Base-by-base conservation (phyloP, 805 yeast genomes). In the Ogataea ramenticola region DNA sequence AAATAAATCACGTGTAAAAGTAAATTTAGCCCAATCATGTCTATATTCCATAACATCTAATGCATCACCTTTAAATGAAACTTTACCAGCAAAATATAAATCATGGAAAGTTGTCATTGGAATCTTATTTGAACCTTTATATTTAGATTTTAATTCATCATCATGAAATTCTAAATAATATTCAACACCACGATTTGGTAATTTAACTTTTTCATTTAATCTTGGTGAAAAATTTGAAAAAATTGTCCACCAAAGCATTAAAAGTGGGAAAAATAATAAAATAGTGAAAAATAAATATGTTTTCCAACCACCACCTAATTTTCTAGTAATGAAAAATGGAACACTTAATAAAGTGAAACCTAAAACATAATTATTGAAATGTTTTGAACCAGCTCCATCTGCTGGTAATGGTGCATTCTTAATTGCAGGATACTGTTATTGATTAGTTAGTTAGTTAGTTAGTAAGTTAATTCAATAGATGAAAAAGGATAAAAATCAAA, bases 101-200 rank as follows among this genome's bases (percentile, higher is more conserved):
- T 88, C 93, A 60, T 84, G 90, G 81, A 89, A 88, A 15, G 95
- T 86, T 67, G 87, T 96, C 79, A 85, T 82, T 55, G 96, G 96
- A 57, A 88, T 85, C 69, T 89, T 88, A 58, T 72, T 70, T 54
- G 70, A 60, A 48, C 95, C 96, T 41, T 68, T 66, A 69, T 87
- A 87, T 66, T 82, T 81, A 38, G 70, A 68, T 54, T 78, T 78
- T 49, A 84, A 71, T 52, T 72, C 85, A 2, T 75, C 79, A 51
- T 84, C 84, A 65, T 86, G 91, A 75, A 82, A 88, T 54, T 83
- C 87, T 54, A 88, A 70, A 65, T 89, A 88, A 65, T 79, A 73
- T 58, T 84, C 85, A 50, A 88, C 80, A 41, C 91, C 91, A 50
- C 72, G 75, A 60, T 80, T 79, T 49, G 96, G 96, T 48, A 80